Base-by-base conservation (phyloP, 768 basidiomycete genomes). In the Xanthoconium stramineum region DNA sequence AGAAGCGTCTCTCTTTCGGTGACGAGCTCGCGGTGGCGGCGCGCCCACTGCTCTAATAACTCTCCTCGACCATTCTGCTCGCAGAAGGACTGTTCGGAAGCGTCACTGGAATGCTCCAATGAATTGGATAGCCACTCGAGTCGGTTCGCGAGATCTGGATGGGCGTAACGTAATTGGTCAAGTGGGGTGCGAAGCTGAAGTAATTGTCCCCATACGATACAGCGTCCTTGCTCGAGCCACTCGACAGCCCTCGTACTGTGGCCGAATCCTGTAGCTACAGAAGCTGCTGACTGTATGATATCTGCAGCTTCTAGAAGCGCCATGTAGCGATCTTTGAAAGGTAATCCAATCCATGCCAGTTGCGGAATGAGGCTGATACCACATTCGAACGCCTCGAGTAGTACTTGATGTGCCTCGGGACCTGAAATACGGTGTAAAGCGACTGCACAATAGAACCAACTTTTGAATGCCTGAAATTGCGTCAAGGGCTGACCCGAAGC, bases 271-370 rank as follows among this genome's bases (percentile, higher is more conserved):
- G 37, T 3, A 7, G 47, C 35, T 3, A 11, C 15, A 6, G 47
- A 5, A 0, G 64, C 61, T 1, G 65, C 65, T 7, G 63, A 59
- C 7, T 58, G 52, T 6, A 45, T 61, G 14, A 64, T 14, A 50
- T 28, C 56, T 42, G 39, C 60, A 36, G 44, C 43, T 54, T 17
- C 17, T 10, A 20, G 20, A 30, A 65, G 55, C 12, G 24, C 29
- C n/a, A 40, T 56, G 14, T 62, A 53, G 10, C 66, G 65, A 49
- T 61, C 52, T 17, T 38, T n/a, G 15, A 65, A 42, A 20, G 65
- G 52, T 11, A 58, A 29, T 5, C 58, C 65, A 2, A 52, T 29
- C 52, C 52, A 52, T 7, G 44, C 52, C 3, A 46, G 10, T 7
- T 28, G 43, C 2, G 66, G 62, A 11, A 64, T 53, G 10, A 67